These are phyloP conservation scores for Sugiyamaella americana DNA, from an alignment of 805 yeast species.

Conservation along the genomic window DNA sequence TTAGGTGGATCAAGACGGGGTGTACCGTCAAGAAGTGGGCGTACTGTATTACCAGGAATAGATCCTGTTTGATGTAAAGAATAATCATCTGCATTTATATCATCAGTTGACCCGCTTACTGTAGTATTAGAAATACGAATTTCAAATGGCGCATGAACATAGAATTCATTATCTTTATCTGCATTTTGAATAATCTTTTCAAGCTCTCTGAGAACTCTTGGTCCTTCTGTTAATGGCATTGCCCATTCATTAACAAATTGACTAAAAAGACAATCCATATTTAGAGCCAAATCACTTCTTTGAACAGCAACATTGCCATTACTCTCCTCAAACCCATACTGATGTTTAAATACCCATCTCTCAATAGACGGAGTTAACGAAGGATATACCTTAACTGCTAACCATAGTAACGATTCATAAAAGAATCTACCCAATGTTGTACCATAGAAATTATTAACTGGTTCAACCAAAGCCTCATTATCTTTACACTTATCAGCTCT, in stretches of 20 bases:
- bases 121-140: constrained; percentile 84
- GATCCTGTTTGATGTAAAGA: constrained; percentile 47
- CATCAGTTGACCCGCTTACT: constrained; percentile 21
- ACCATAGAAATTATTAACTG: constrained; percentile 72
- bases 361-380: constrained; percentile 80
- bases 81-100: constrained; percentile 8
- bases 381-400: constrained; percentile 68
- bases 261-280: constrained; percentile 91
- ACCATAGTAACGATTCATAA: constrained; percentile 73
- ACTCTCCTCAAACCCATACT: constrained; percentile 64
- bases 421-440: constrained; percentile 69
- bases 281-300: constrained; percentile 77
- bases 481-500: constrained; percentile 73
- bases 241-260: constrained; percentile 98
- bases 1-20: constrained; percentile 51
- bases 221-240: constrained; percentile 78
- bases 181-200: constrained; percentile 50
- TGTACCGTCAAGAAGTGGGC: constrained; percentile 78
- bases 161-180: constrained; percentile 59
- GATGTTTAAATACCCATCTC: constrained; percentile 75
- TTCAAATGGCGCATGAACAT: constrained; percentile 92
- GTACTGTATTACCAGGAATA: constrained; percentile 71
- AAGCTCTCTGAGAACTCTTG: constrained; percentile 49
- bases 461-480: constrained; percentile 52
- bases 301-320: constrained; percentile 63